A percentile compares a stretch with the other conserved stretches of the same genome.
These are phyloP conservation scores for Trichophyton mentagrophytes DNA, from an alignment of 2,329 filamentous ascomycete genomes.

Conservation along the genomic window DNA sequence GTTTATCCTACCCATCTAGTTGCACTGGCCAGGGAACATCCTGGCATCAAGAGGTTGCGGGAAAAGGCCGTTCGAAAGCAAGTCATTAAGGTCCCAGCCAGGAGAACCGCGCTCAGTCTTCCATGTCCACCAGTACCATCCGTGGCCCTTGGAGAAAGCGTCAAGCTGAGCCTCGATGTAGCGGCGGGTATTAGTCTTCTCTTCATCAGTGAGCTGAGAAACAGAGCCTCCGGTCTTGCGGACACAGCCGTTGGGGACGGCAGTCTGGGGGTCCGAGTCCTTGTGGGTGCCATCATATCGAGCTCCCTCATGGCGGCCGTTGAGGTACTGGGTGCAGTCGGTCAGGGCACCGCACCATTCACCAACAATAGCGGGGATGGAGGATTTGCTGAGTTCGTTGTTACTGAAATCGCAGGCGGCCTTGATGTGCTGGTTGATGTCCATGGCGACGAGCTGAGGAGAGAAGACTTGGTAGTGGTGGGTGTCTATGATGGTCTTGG, in stretches of 20 bases:
- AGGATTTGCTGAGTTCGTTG: conserved; percentile 37
- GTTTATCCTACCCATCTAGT: not conserved
- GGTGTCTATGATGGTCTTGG: conserved; percentile 47
- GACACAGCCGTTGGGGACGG: conserved; percentile 42
- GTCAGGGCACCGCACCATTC: conserved; percentile 60
- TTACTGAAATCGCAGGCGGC: conserved; percentile 43
- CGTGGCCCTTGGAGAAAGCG: conserved; percentile 30
- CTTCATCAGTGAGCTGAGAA: conserved; percentile 25
- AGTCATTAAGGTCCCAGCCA: conserved; percentile 37
- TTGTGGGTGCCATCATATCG: conserved; percentile 45
- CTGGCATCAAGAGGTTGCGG: conserved; percentile 31
- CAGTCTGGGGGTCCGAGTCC: conserved; percentile 16
- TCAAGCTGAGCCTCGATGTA: conserved; percentile 38
- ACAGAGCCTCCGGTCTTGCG: conserved; percentile 40
- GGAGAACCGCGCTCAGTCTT: conserved; percentile 35
- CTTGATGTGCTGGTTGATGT: conserved; percentile 41
- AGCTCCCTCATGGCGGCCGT: conserved; percentile 47
- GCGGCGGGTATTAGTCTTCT: conserved; percentile 28
- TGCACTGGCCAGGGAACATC: conserved; percentile 17
- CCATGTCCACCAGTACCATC: conserved; percentile 41
- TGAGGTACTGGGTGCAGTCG: conserved; percentile 41
- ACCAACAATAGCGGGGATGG: conserved; percentile 56
- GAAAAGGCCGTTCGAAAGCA: conserved; percentile 36
- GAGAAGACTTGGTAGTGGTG: conserved; percentile 58
- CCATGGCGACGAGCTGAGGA: conserved; percentile 37